Conservation (phyloP, 306 rosid species). For the Dalbergia cultrata region DNA sequence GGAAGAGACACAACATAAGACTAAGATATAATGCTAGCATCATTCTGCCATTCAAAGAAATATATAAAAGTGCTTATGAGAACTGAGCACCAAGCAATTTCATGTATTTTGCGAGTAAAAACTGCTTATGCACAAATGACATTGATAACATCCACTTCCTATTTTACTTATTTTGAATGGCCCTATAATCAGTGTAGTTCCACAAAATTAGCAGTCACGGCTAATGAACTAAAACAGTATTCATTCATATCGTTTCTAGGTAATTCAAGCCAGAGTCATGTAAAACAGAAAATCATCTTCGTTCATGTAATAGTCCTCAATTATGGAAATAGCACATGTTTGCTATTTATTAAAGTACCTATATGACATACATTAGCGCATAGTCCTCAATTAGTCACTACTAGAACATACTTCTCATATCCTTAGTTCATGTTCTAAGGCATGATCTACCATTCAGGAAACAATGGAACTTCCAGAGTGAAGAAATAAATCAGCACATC, state of each 20-base stretch:
- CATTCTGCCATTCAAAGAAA: conserved; percentile 37
- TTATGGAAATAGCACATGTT: conserved; percentile 2
- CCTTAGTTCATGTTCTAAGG: conserved; percentile 25
- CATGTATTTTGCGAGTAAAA: conserved; percentile 26
- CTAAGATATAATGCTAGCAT: conserved; percentile 24
- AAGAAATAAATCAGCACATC: conserved; percentile 21
- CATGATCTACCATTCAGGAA: not conserved
- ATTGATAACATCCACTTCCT: conserved; percentile 15
- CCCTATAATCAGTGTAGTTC: conserved; percentile 33
- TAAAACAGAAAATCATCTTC: conserved; percentile 27
- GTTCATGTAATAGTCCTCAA: conserved; percentile 31
- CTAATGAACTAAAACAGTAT: conserved; percentile 29
- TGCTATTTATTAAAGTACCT: conserved; percentile 1
- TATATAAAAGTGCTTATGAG: conserved; percentile 3
- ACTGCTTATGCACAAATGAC: not conserved
- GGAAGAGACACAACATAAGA: conserved; percentile 22
- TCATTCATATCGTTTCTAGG: not conserved
- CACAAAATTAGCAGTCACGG: conserved; percentile 31
- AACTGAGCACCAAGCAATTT: not conserved
- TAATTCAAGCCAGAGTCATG: conserved; percentile 18
- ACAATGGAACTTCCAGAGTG: conserved; percentile 31
- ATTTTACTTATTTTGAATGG: conserved; percentile 12
- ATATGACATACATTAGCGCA: conserved; percentile 21
- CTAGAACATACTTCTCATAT: conserved; percentile 22
- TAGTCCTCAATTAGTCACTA: conserved; percentile 5